Evolutionary conservation across 1,139 yeast genomes (phyloP), one percentile per base, ranked within the genome.

Genomic region (Meyerozyma sp.): DNA sequence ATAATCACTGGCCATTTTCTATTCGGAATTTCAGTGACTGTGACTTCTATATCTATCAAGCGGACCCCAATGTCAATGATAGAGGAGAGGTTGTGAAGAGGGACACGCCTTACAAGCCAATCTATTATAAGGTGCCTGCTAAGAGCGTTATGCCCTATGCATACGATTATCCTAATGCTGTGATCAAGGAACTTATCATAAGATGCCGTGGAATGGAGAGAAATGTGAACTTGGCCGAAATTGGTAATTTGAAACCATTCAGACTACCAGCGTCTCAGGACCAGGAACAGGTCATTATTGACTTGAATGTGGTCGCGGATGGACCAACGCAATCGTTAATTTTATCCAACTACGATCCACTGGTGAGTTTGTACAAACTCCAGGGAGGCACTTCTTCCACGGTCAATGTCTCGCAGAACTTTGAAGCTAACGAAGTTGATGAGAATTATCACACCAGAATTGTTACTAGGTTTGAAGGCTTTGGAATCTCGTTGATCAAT

Each of bases 61-160:
- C 86, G 34, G 85, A 90, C 63, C 96, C 97, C 0, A 79, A 82
- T 52, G 68, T 85, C 36, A 84, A 85, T 55, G 87, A 79, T 40
- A 80, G 82, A 52, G 95, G 93, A 8, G 87, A 81, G 46, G 69
- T 71, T 38, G 66, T 78, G 42, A 68, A 70, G 51, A 49, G 70
- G 55, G 66, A 71, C 45, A 69, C 65, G 6, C 69, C 68, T n/a
- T 86, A 81, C 58, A 82, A 81, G 50, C 94, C 94, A 3, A 73
- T 89, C 21, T 81, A 76, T 55, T 93, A 91, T 59, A 77, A 79
- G 46, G 75, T 91, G 21, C 98, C 97, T 0, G 82, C 95, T 1
- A 82, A 81, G 59, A 88, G 96, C 67, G 95, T 89, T 2, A 94
- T 94, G 98, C 97, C 98, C 0, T 94, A 93, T 62, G 90, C 98